Evolutionary conservation across 2,329 filamentous ascomycete species (phyloP).

Genomic region (Dactylellina parvicollis): DNA sequence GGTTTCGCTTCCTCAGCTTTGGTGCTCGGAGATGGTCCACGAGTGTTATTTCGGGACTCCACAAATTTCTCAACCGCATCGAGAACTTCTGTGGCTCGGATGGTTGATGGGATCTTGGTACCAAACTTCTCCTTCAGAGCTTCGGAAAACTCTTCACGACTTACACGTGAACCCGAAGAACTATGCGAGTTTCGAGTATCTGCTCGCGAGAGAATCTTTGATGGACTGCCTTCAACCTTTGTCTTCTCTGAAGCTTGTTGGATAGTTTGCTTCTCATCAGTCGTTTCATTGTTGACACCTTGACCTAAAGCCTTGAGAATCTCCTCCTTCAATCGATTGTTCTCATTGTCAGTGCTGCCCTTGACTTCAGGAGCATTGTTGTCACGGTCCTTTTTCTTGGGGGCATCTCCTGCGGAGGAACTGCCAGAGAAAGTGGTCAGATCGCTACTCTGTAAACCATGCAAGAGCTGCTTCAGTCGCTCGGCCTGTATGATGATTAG

Average conservation of each 20-base stretch:
- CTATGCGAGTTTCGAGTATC: slow-evolving; percentile 42
- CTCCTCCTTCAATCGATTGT: background rate
- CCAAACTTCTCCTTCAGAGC: slow-evolving; percentile 47
- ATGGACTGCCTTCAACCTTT: background rate
- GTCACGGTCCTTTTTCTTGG: background rate
- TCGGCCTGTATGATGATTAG: slow-evolving; percentile 17
- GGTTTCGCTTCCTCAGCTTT: slow-evolving; percentile 1
- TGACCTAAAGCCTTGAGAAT: slow-evolving; percentile 18
- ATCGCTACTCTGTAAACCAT: slow-evolving; percentile 35
- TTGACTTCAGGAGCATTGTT: background rate
- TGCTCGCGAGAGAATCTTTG: slow-evolving; percentile 9
- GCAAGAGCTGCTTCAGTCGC: slow-evolving; percentile 25
- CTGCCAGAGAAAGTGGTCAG: background rate
- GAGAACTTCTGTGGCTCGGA: slow-evolving; percentile 37
- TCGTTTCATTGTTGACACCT: background rate
- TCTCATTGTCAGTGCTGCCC: background rate
- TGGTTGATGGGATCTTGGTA: slow-evolving; percentile 33
- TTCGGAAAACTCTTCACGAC: slow-evolving; percentile 45
- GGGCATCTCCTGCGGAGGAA: slow-evolving; percentile 9
- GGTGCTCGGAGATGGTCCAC: slow-evolving; percentile 22
- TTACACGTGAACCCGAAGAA: slow-evolving; percentile 42
- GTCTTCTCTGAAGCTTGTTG: background rate
- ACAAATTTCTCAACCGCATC: slow-evolving; percentile 47
- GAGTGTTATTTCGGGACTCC: slow-evolving; percentile 38
- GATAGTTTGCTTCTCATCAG: background rate